These are phyloP conservation scores for Daldinia concentrica DNA, from an alignment of 495 filamentous ascomycete species.

Conservation along the genomic window DNA sequence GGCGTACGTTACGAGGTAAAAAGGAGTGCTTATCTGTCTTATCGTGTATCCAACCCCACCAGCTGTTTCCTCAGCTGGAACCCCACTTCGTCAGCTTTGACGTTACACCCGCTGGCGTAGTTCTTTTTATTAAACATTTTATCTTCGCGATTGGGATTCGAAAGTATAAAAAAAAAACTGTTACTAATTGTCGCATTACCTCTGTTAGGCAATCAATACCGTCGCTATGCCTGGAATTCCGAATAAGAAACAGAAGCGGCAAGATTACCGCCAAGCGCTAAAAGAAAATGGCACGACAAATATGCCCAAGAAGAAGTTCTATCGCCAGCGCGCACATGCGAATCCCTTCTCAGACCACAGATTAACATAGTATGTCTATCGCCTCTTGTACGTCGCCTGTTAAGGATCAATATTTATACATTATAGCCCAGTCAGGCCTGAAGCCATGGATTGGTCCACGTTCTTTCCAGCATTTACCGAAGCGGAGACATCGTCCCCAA, in stretches of 20 bases:
- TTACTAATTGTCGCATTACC: neutral
- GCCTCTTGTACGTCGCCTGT: neutral
- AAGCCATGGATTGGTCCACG: constrained; percentile 88
- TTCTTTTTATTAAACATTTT: constrained; percentile 1
- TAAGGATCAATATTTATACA: constrained; percentile 17
- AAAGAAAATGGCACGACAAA: constrained; percentile 50
- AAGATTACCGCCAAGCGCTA: constrained; percentile 69
- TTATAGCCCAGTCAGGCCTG: constrained; percentile 78
- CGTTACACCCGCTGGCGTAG: neutral
- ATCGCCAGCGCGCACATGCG: constrained; percentile 93
- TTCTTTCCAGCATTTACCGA: constrained; percentile 78
- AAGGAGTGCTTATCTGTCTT: constrained; percentile 14
- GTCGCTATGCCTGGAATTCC: constrained; percentile 61
- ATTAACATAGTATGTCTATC: constrained; percentile 76
- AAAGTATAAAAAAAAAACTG: neutral
- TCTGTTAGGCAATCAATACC: neutral
- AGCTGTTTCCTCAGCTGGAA: constrained; percentile 11
- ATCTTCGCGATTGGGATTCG: neutral
- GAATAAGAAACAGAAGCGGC: constrained; percentile 77
- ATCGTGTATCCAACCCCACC: constrained; percentile 25
- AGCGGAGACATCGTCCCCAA: constrained; percentile 37
- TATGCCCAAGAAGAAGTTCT: constrained; percentile 92
- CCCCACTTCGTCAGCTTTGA: constrained; percentile 3
- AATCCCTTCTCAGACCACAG: constrained; percentile 96
- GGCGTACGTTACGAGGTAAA: constrained; percentile 1